These are phyloP conservation scores for Pholiota conissans DNA, from an alignment of 768 basidiomycete species.

Conservation along the genomic window DNA sequence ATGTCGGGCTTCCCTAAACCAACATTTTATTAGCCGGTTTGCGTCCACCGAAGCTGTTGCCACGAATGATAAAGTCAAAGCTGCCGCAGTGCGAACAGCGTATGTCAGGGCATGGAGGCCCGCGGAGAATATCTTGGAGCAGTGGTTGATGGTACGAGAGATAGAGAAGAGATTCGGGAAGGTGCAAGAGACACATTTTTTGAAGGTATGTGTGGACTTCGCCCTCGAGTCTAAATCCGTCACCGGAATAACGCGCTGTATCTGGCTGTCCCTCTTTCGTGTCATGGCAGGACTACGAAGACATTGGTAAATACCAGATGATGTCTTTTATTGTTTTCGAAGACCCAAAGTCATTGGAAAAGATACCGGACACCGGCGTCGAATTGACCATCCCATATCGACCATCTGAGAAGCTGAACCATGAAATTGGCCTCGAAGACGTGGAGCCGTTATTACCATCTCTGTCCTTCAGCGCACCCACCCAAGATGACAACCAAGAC, in stretches of 20 bases:
- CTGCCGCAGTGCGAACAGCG: slow-evolving; percentile 26
- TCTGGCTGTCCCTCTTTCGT: neutral
- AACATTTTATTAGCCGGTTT: neutral
- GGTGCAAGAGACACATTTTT: slow-evolving; percentile 41
- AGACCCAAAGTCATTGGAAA: slow-evolving; percentile 38
- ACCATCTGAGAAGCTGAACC: slow-evolving; percentile 13
- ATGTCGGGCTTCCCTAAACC: neutral
- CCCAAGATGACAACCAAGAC: slow-evolving; percentile 11
- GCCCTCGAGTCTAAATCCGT: neutral
- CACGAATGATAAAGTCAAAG: neutral
- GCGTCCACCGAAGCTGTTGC: slow-evolving; percentile 5
- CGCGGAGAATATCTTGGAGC: slow-evolving; percentile 48
- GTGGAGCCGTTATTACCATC: slow-evolving; percentile 18
- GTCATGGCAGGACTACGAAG: slow-evolving; percentile 45
- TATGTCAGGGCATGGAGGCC: slow-evolving; percentile 40
- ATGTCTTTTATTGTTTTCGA: slow-evolving; percentile 46
- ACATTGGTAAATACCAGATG: slow-evolving; percentile 40
- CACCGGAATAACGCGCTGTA: neutral
- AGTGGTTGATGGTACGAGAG: slow-evolving; percentile 49
- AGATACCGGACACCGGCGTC: slow-evolving; percentile 30
- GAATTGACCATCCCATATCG: slow-evolving; percentile 28
- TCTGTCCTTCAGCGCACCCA: slow-evolving; percentile 14
- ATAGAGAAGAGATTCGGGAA: slow-evolving; percentile 57
- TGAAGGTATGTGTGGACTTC: slow-evolving; percentile 33
- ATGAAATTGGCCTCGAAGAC: slow-evolving; percentile 38